These are phyloP conservation scores for Diaporthe sp. DNA, from an alignment of 2,329 filamentous ascomycete species.

Conservation along the genomic window DNA sequence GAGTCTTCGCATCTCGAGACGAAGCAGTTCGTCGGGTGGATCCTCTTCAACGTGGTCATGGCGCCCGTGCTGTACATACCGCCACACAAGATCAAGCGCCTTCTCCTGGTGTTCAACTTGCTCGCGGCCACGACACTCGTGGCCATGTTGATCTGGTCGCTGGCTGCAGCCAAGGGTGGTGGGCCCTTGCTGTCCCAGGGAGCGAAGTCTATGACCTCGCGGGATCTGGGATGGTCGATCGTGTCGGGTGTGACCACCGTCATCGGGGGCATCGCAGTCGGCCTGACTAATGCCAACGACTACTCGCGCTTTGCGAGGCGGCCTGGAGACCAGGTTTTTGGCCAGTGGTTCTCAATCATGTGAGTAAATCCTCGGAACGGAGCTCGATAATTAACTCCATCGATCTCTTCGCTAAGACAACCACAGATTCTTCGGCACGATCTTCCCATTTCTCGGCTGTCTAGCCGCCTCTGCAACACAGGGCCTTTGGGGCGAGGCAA, in stretches of 20 bases:
- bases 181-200: constrained; percentile 47
- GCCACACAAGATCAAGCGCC: constrained; percentile 32
- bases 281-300: constrained; percentile 42
- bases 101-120: constrained; percentile 48
- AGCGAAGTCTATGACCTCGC: constrained; percentile 45
- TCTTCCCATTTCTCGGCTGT: constrained; percentile 37
- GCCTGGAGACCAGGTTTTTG: constrained; percentile 36
- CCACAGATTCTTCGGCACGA: constrained; percentile 32
- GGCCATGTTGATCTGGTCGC: constrained; percentile 53
- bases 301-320: constrained; percentile 37
- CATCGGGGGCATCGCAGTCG: constrained; percentile 51
- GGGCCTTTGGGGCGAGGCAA: constrained; percentile 34
- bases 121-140: constrained; percentile 53
- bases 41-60: constrained; percentile 45
- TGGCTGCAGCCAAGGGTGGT: constrained; percentile 47
- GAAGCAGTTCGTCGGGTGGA: constrained; percentile 49
- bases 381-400: background rate
- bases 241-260: constrained; percentile 55
- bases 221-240: constrained; percentile 53
- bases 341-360: constrained; percentile 36
- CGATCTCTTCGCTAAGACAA: constrained; percentile 46
- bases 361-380: background rate
- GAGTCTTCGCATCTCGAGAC: constrained; percentile 44
- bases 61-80: constrained; percentile 37
- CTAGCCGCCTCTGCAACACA: constrained; percentile 36